Conservation (phyloP, 495 filamentous ascomycete species). For the Neurospora africana region DNA sequence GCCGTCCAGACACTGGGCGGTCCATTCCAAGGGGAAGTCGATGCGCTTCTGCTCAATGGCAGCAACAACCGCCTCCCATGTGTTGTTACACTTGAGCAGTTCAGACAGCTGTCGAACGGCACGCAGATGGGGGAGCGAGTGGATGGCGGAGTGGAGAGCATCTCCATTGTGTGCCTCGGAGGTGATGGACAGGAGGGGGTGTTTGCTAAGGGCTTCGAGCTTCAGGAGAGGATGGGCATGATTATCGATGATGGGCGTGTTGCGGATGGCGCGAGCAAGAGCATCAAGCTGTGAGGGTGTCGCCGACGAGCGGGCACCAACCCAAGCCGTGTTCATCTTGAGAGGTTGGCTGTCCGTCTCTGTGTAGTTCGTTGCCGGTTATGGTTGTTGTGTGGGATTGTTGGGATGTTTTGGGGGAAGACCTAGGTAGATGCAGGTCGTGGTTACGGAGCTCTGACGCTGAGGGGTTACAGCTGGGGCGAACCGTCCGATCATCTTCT, state of each 20-base stretch:
- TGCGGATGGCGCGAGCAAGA: constrained; percentile 41
- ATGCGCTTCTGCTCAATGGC: constrained; percentile 45
- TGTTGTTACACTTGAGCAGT: constrained; percentile 47
- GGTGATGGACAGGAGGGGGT: constrained; percentile 59
- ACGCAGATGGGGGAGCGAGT: constrained; percentile 57
- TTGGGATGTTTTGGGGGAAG: neutral
- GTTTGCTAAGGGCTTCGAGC: constrained; percentile 20
- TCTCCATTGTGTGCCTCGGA: constrained; percentile 58
- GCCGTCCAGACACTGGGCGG: constrained; percentile 55
- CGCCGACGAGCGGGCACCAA: constrained; percentile 19
- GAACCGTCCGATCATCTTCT: neutral
- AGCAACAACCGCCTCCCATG: constrained; percentile 53
- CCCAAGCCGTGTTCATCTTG: constrained; percentile 15
- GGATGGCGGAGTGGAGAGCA: constrained; percentile 46
- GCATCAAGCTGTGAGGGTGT: constrained; percentile 21
- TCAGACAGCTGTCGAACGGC: constrained; percentile 58
- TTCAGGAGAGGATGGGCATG: constrained; percentile 64
- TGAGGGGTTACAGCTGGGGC: neutral
- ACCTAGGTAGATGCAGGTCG: too few relatives aligned
- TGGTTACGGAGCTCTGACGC: neutral
- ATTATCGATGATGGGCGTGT: constrained; percentile 74
- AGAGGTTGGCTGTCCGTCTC: neutral
- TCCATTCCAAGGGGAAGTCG: constrained; percentile 47
- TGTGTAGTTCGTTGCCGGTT: neutral
- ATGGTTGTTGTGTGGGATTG: neutral